phyloP scores from a whole-genome alignment of 345 rosid genomes.

The Toxicodendron radicans region DNA sequence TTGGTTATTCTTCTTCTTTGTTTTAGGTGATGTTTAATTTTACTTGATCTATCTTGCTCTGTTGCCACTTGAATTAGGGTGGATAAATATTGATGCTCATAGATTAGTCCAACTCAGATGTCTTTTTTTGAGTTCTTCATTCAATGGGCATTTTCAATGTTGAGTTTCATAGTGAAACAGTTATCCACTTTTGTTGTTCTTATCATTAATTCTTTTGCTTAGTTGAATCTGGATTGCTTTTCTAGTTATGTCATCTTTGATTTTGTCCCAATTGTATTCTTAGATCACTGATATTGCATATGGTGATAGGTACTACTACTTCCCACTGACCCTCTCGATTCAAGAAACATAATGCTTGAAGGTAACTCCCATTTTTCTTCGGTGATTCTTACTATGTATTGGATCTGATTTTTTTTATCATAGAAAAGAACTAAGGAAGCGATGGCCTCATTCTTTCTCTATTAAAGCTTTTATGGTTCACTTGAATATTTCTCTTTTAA shows the following conservation, averaged over 20 bases:
- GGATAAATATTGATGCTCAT: background rate
- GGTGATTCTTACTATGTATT: background rate
- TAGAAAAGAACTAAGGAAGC: background rate
- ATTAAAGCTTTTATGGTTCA: background rate
- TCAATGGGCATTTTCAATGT: background rate
- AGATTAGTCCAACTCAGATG: background rate
- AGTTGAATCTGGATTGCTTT: conserved; percentile 1
- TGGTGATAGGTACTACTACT: conserved; percentile 63
- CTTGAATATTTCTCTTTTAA: background rate
- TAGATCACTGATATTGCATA: conserved; percentile 8
- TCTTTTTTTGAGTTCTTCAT: background rate
- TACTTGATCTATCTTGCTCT: background rate
- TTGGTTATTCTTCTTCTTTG: background rate
- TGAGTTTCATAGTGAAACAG: background rate
- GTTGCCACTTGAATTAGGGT: background rate
- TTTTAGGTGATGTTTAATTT: background rate
- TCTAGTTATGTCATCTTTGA: background rate
- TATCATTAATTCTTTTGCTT: background rate
- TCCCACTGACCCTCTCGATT: conserved; percentile 93
- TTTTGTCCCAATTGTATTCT: conserved; percentile 1
- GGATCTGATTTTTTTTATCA: background rate
- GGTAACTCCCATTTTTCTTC: conserved; percentile 44
- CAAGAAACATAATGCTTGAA: conserved; percentile 96
- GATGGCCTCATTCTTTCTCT: background rate
- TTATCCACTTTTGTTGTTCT: background rate